Percentiles rank a stretch among this genome's conserved stretches.
Conservation (phyloP, 345 rosid genomes). For the Psidium guajava region DNA sequence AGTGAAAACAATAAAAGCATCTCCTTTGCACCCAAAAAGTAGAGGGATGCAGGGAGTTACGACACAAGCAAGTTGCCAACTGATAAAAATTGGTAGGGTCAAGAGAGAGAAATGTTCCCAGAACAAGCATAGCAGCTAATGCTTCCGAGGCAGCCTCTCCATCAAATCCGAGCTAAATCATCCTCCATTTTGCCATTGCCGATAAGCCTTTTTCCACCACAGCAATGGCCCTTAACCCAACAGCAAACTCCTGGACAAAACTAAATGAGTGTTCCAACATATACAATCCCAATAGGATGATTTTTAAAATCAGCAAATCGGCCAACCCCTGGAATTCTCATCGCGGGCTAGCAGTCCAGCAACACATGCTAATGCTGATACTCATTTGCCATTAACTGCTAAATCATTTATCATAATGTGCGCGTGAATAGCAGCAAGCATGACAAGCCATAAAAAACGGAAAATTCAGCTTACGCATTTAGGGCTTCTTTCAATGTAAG, state of each 20-base stretch:
- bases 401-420: background rate
- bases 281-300: background rate
- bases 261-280: background rate
- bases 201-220: background rate
- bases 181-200: background rate
- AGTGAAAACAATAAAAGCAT: background rate
- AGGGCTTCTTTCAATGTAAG: constrained; percentile 55
- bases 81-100: background rate
- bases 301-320: background rate
- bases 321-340: background rate
- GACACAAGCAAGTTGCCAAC: background rate
- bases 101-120: background rate
- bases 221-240: background rate
- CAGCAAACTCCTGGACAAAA: background rate
- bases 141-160: background rate
- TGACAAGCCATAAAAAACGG: background rate
- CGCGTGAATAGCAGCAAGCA: background rate
- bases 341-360: background rate
- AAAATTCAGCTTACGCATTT: constrained; percentile 40
- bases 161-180: background rate
- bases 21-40: background rate
- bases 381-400: background rate
- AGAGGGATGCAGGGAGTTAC: background rate
- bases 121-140: background rate
- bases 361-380: background rate